Conservation (phyloP, 2,329 filamentous ascomycete genomes). For the Microdochium bolleyi region DNA sequence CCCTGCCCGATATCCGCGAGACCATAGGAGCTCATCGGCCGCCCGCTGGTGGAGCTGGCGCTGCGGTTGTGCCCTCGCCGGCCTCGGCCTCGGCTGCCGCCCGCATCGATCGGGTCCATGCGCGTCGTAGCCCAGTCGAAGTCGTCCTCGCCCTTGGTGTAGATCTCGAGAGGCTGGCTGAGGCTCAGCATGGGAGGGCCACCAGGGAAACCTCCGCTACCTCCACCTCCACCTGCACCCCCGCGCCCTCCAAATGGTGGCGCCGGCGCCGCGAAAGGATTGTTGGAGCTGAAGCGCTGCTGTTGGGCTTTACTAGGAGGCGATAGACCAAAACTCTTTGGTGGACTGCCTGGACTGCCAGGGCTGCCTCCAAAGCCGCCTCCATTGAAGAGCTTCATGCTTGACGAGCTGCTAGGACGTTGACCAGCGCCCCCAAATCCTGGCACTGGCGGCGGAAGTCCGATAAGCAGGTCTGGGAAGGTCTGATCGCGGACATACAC, state of each 20-base stretch:
- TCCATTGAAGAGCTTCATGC: slow-evolving; percentile 15
- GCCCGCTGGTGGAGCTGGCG: slow-evolving; percentile 17
- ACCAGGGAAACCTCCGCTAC: slow-evolving; percentile 18
- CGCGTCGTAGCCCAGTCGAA: slow-evolving; percentile 51
- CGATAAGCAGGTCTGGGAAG: slow-evolving; percentile 73
- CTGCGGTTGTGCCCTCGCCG: slow-evolving; percentile 17
- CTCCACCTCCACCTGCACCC: slow-evolving; percentile 4
- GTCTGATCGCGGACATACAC: slow-evolving; percentile 81
- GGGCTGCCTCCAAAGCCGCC: slow-evolving; percentile 17
- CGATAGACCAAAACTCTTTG: slow-evolving; percentile 11
- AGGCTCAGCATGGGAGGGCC: slow-evolving; percentile 23
- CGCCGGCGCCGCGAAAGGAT: slow-evolving; percentile 40
- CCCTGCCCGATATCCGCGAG: slow-evolving; percentile 43
- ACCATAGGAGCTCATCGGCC: slow-evolving; percentile 49
- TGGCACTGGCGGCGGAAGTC: slow-evolving; percentile 55
- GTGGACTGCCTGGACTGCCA: slow-evolving; percentile 6
- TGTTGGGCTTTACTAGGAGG: slow-evolving; percentile 5
- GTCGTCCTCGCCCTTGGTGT: slow-evolving; percentile 51
- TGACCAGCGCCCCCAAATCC: slow-evolving; percentile 28
- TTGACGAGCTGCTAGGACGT: slow-evolving; percentile 25
- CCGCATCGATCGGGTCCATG: slow-evolving; percentile 26
- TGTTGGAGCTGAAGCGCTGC: slow-evolving; percentile 50
- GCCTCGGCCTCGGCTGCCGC: slow-evolving; percentile 8
- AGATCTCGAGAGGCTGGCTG: slow-evolving; percentile 50
- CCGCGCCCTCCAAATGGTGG: background rate